Conservation (phyloP, 73 alveolate species). For the Diophrys appendiculata region DNA sequence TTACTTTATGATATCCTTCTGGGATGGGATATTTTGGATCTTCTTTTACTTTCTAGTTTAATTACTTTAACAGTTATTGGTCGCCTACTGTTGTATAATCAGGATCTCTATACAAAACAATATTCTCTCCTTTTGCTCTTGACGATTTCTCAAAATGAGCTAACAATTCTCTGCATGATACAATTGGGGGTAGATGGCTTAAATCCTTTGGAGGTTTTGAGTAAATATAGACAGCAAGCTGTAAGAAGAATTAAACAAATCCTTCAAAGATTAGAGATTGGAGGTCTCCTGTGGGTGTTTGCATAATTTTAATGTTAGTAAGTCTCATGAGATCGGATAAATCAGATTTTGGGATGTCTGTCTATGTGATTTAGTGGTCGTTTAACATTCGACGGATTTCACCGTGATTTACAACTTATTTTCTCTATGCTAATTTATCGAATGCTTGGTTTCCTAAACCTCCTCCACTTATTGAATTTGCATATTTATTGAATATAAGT, state of each 20-base stretch:
- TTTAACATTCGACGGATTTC: slow-evolving; percentile 11
- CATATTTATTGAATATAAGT: slow-evolving; percentile 34
- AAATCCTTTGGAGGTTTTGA: slow-evolving; percentile 20
- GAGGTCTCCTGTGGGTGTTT: not conserved
- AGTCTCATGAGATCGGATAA: slow-evolving; percentile 21
- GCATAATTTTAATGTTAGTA: slow-evolving; percentile 1
- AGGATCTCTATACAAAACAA: slow-evolving; percentile 60
- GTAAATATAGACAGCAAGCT: slow-evolving; percentile 48
- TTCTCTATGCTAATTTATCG: not conserved
- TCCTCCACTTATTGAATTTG: too few relatives aligned
- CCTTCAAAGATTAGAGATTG: slow-evolving; percentile 37
- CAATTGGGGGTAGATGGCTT: slow-evolving; percentile 40
- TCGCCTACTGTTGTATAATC: slow-evolving; percentile 65
- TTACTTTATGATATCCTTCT: slow-evolving; percentile 68
- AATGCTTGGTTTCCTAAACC: too few relatives aligned
- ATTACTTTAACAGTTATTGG: slow-evolving; percentile 62
- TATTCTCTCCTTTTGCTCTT: slow-evolving; percentile 30
- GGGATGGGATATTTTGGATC: slow-evolving; percentile 76
- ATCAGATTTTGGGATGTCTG: slow-evolving; percentile 34
- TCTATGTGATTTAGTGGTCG: slow-evolving; percentile 1
- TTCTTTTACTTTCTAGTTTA: slow-evolving; percentile 58
- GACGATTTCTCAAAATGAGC: slow-evolving; percentile 21
- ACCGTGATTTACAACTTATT: not conserved
- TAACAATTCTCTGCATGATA: slow-evolving; percentile 23
- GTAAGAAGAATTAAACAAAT: slow-evolving; percentile 31